Base-by-base conservation (phyloP, 306 rosid genomes). In the Vigna radiata region DNA sequence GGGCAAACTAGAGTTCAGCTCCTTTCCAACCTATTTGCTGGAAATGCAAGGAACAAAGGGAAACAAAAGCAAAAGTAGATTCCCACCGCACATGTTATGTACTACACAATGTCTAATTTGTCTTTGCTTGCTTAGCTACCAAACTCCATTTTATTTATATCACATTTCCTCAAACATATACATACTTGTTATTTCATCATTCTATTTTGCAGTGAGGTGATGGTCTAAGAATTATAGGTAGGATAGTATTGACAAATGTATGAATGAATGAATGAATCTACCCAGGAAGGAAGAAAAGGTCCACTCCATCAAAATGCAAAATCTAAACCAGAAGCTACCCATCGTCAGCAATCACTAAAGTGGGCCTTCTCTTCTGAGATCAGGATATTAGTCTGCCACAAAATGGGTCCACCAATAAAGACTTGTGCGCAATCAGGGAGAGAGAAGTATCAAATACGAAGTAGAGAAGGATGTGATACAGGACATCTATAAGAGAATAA, bases 21-120 rank as follows among this genome's bases (percentile, higher is more conserved):
- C 76, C 85, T 82, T 81, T 89, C 87, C 89, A 91, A 82, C 87
- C 85, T 82, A 88, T 79, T 88, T 89, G 93, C 91, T 85, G 88
- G 87, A 90, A 86, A 85, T 87, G 86, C 81, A 87, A 88, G 93
- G 86, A 84, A 88, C 90, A 84, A 80, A 82, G 73, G 75, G 78
- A 73, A 69, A 79, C 19, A 75, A 59, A 83, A 75, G 80, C 56
- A 79, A 86, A 91, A 85, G 91, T 81, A 92, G 96, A 88, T 87
- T 88, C 93, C 91, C 85, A 29, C 6, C 43, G 70, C 88, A 83
- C 93, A 88, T 86, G 88, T 83, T 78, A 43, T 77, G 81, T 77
- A 76, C 83, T 41, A 58, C 69, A 84, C 87, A 85, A 81, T 85
- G 85, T 89, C 87, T 81, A 63, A 46, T 89, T 91, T 87, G 94